Evolutionary conservation across 192 early-diverging fungal genomes (phyloP), one percentile per base, ranked within the genome.

Genomic region (Umbelopsis ramanniana): DNA sequence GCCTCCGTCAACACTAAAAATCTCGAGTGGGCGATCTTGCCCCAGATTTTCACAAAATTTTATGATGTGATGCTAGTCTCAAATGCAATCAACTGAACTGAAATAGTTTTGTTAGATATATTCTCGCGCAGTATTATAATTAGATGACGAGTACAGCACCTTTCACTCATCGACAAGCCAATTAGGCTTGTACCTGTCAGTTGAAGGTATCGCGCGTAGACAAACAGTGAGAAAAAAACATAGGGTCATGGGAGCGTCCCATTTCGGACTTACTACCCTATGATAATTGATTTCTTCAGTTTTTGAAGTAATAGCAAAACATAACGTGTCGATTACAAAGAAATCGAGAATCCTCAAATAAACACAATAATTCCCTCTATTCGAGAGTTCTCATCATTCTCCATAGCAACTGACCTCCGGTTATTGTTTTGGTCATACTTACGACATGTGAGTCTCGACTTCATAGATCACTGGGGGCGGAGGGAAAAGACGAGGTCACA

Each of bases 351-450:
- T n/a, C 48, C 7, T 17, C 19, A 10, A 50, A 21, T 15, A 50
- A 50, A 15, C 5, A 6, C 15, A 19, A 21, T 15, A 50, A 50
- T 50, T 29, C 19, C n/a, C 48, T 17, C n/a, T n/a, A 50, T 21
- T 21, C 19, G n/a, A 50, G n/a, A 21, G 9, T 50, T 50, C 48
- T 50, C 48, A 50, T n/a, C 6, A 15, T 21, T 10, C 19, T 50
- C 17, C 11, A n/a, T 15, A 50, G 48, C 48, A 50, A 50, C 48
- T 50, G 48, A 50, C 48, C 48, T 3, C 15, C 48, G 15, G n/a
- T 21, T 21, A 50, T 50, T 50, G 48, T 50, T 50, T 50, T 17
- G 48, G 48, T 50, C 48, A 50, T 50, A 50, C 48, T 21, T 50
- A n/a, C n/a, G n/a, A 50, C 48, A 50, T 50, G 48, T 50, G 48